Percentiles rank a stretch among this genome's conserved stretches.
These are phyloP conservation scores for Solanum paucissectum DNA, from an alignment of 257 asterid genomes.

Conservation along the genomic window DNA sequence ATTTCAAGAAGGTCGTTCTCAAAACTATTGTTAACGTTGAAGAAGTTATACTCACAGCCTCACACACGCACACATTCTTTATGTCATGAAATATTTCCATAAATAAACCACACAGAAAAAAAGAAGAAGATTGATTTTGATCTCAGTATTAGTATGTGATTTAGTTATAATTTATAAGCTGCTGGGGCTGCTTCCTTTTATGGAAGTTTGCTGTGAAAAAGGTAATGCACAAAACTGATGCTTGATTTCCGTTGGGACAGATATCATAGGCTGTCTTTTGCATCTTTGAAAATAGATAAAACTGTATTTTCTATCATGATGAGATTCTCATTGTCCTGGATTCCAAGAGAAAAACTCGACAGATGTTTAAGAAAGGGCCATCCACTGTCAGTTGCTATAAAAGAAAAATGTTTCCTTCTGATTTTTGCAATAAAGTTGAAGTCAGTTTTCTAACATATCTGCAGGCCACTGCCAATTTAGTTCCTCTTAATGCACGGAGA, in stretches of 20 bases:
- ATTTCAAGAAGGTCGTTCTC: neutral
- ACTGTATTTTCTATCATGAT: neutral
- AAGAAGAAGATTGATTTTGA: neutral
- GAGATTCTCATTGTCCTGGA: neutral
- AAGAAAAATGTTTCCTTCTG: neutral
- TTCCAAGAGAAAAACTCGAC: neutral
- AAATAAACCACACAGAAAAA: neutral
- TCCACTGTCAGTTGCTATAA: neutral
- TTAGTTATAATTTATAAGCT: neutral
- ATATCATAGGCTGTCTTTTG: neutral
- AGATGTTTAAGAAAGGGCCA: neutral
- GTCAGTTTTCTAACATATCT: neutral
- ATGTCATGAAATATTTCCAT: neutral
- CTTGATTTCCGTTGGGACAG: neutral
- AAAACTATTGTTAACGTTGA: neutral
- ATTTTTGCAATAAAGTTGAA: neutral
- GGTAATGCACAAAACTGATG: neutral
- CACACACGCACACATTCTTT: neutral
- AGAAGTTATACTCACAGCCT: neutral
- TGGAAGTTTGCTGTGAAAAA: neutral
- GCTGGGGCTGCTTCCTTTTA: neutral
- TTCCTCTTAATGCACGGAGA: conserved; percentile 39
- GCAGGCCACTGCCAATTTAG: conserved; percentile 62
- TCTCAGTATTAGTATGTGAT: neutral
- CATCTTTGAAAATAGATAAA: neutral